These are phyloP conservation scores for Rhinocladiella mackenziei DNA, from an alignment of 2,329 filamentous ascomycete genomes.

Conservation along the genomic window DNA sequence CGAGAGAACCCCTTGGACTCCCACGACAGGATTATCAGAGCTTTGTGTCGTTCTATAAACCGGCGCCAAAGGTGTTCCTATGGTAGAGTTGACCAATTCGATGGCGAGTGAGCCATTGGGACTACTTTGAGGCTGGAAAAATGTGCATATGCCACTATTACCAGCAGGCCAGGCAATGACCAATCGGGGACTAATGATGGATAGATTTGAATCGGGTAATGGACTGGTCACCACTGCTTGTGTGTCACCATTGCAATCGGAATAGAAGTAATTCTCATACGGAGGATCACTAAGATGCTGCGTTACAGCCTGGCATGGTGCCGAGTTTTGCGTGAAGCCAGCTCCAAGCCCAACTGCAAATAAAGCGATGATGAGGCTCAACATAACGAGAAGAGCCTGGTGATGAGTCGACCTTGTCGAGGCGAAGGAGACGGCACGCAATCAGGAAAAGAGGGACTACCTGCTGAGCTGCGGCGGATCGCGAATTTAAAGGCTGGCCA, in stretches of 20 bases:
- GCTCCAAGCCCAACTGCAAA: conserved; percentile 25
- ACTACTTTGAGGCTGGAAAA: conserved; percentile 54
- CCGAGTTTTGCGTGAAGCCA: conserved; percentile 23
- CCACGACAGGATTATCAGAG: conserved; percentile 45
- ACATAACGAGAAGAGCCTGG: conserved; percentile 23
- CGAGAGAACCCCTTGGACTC: conserved; percentile 51
- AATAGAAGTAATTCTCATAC: conserved; percentile 64
- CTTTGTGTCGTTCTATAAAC: conserved; percentile 38
- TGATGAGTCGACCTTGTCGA: neutral
- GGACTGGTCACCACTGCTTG: conserved; percentile 62
- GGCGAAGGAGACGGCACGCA: neutral
- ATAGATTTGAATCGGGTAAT: conserved; percentile 50
- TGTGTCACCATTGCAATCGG: conserved; percentile 57
- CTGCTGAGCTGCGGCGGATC: too few relatives aligned
- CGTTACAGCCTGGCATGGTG: conserved; percentile 33
- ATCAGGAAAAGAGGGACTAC: neutral
- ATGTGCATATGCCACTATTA: conserved; percentile 57
- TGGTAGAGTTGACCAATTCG: conserved; percentile 49
- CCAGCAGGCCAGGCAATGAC: conserved; percentile 63
- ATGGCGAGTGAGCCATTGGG: conserved; percentile 54
- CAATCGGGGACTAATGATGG: conserved; percentile 55
- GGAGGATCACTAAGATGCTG: conserved; percentile 54
- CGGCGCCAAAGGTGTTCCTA: conserved; percentile 45
- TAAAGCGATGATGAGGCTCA: conserved; percentile 16
- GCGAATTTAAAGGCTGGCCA: too few relatives aligned